Base-by-base conservation (phyloP, 139 green algal genomes). In the Yamagishiella unicocca region DNA sequence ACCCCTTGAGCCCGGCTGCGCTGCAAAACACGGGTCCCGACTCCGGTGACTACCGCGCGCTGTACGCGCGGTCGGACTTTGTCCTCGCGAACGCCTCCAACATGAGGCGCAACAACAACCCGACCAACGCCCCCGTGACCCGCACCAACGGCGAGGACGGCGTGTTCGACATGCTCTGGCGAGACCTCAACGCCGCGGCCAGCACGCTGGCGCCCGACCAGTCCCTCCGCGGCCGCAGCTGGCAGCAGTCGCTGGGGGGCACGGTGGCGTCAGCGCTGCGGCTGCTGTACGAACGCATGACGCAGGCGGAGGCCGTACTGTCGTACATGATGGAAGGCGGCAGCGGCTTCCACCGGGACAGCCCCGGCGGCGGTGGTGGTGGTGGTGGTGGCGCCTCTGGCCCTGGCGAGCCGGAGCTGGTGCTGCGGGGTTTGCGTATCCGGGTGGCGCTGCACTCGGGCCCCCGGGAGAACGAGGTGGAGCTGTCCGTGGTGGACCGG, bases 101-200 rank as follows among this genome's bases (percentile, higher is more conserved):
- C 40, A 55, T 54, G 40, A 38, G 54, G 27, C 70, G 38, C 1
- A 8, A 25, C 70, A 54, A 37, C 37, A 35, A 37, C 70, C 24
- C 40, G 9, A 33, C 70, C 40, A 27, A 21, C 40, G 27, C 40
- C 31, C 33, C 21, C 25, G 45, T 5, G 6, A 21, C n/a, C 19
- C 24, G 46, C 74, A 25, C 25, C 50, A 33, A 12, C 2, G 74
- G 17, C 4, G 74, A 8, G 2, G 50, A 50, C n/a, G 53, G 50
- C 46, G 74, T 68, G 19, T 82, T 82, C 50, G 74, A 67, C 53
- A 24, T 68, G 7, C 31, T 82, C 2, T 82, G 74, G 74, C 74
- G 50, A 10, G 74, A 67, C 12, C 74, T 82, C n/a, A 82, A 82
- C 50, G 50, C 74, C 31, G 74, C 74, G n/a, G 40, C 70, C 42